Conservation (phyloP, 2,329 filamentous ascomycete genomes). For the Lizonia empirigonia region DNA sequence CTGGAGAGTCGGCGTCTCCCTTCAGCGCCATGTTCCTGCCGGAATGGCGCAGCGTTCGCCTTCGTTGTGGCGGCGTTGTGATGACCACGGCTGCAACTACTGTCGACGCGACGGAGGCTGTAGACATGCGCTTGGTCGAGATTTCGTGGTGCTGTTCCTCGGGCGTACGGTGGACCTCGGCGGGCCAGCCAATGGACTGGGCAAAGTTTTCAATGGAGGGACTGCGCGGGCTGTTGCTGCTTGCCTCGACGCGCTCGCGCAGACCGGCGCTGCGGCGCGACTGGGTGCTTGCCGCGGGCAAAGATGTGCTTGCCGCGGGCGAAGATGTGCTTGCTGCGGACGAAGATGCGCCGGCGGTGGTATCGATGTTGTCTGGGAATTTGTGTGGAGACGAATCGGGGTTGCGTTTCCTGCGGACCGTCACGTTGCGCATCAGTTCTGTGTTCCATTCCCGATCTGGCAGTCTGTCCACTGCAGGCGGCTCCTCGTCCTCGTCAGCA, state of each 20-base stretch:
- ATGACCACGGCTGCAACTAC: slow-evolving; percentile 62
- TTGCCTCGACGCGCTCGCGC: slow-evolving; percentile 43
- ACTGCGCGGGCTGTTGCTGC: slow-evolving; percentile 39
- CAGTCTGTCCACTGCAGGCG: slow-evolving; percentile 30
- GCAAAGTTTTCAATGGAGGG: slow-evolving; percentile 56
- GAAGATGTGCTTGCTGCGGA: slow-evolving; percentile 28
- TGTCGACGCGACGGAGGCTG: slow-evolving; percentile 59
- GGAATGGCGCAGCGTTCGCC: slow-evolving; percentile 57
- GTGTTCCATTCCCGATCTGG: slow-evolving; percentile 49
- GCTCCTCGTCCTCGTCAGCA: slow-evolving; percentile 22
- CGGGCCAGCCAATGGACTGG: slow-evolving; percentile 58
- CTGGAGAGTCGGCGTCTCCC: slow-evolving; percentile 45
- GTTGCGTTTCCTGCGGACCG: slow-evolving; percentile 45
- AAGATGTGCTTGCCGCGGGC: slow-evolving; percentile 21
- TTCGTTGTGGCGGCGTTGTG: slow-evolving; percentile 54
- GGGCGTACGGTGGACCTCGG: slow-evolving; percentile 39
- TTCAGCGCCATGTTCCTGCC: slow-evolving; percentile 60
- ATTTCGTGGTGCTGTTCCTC: slow-evolving; percentile 33
- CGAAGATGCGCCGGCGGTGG: slow-evolving; percentile 22
- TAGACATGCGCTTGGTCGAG: slow-evolving; percentile 54
- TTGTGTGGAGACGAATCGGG: slow-evolving; percentile 32
- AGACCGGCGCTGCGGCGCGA: slow-evolving; percentile 35
- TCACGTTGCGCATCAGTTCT: slow-evolving; percentile 51
- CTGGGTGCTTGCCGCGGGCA: slow-evolving; percentile 28
- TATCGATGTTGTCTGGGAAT: slow-evolving; percentile 9